Evolutionary conservation across 805 yeast species (phyloP), one percentile per base, ranked within the genome.

Genomic region (Cyberlindnera petersonii): DNA sequence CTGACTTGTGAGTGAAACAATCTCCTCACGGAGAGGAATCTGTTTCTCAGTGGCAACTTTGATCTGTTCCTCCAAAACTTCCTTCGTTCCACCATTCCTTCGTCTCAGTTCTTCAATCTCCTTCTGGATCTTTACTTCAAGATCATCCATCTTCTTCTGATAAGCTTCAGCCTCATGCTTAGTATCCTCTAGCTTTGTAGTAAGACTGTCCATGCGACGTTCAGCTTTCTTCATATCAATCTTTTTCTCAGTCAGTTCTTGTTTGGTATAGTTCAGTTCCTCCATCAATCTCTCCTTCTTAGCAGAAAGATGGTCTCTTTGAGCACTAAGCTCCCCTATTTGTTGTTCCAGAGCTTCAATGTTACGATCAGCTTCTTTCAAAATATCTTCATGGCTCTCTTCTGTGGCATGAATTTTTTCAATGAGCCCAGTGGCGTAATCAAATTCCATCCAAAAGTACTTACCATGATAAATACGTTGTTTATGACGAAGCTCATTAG

Each of bases 391-490:
- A 24, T 45, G 43, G 4, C 39, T 50, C 9, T 17, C 33, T 27
- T 47, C 35, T 1, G 44, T 53, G 5, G 6, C 21, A 26, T 51
- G 34, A 0, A 46, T 53, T 15, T 49, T 43, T 8, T 39, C 34
- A 19, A 50, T 33, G 5, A 42, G 33, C 4, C 37, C 26, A 4
- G 22, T 10, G 6, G 46, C 31, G 4, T 35, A 52, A 4, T 44
- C 51, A 22, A 62, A 65, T 40, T 71, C 71, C 33, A 72, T 54
- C 78, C 79, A 75, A 17, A 68, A 49, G 20, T 67, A 61, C 47
- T 73, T 75, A 11, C 77, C 81, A 31, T 71, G 67, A 4, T 71
- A 44, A 26, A 64, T 34, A 29, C 63, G 57, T 51, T 69, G 65
- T 47, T 58, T 54, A 33, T 66, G 55, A 42, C 65, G 56, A 38